phyloP scores from a whole-genome alignment of 1,284 basidiomycete genomes.

The Mycena sp. region DNA sequence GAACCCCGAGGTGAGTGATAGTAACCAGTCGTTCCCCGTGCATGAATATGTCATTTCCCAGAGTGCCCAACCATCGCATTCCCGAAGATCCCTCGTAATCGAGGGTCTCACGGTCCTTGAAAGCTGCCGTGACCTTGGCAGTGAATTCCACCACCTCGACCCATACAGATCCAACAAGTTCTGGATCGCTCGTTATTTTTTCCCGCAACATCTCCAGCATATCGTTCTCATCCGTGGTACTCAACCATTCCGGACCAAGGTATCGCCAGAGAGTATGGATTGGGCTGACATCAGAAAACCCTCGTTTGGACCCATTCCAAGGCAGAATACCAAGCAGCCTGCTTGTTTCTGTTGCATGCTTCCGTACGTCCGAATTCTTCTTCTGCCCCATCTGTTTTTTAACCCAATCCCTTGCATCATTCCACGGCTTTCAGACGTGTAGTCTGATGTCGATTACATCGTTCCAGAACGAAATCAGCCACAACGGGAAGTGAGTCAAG shows the following conservation, averaged over 20 bases:
- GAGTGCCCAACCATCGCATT: background rate
- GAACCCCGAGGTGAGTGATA: constrained; percentile 14
- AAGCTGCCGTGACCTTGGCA: background rate
- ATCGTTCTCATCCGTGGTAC: constrained; percentile 2
- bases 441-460: background rate
- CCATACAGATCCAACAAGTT: background rate
- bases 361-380: background rate
- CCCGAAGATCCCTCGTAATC: background rate
- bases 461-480: constrained; percentile 12
- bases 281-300: background rate
- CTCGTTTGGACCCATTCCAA: constrained; percentile 4
- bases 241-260: constrained; percentile 4
- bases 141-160: constrained; percentile 13
- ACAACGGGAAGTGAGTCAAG: background rate
- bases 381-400: background rate
- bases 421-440: constrained; percentile 2
- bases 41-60: constrained; percentile 7
- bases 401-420: background rate
- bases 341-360: background rate
- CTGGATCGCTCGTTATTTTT: background rate
- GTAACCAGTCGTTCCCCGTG: background rate
- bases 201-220: constrained; percentile 5
- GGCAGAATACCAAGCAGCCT: background rate
- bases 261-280: constrained; percentile 7
- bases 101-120: background rate